Evolutionary conservation across 495 filamentous ascomycete species (phyloP).

Genomic region (Corynascus novoguineensis): DNA sequence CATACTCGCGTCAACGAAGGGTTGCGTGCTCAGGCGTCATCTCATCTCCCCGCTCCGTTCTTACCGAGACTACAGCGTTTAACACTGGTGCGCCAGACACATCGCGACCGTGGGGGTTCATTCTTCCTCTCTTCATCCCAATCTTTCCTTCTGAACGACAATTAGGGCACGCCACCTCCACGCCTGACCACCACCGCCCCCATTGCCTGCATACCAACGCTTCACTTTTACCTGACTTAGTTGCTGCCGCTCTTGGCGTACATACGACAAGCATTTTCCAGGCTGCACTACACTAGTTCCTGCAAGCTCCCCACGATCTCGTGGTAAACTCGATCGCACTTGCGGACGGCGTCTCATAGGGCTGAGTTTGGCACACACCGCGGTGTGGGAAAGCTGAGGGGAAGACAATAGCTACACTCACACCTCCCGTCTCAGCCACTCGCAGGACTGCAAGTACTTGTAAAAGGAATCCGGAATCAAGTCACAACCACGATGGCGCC

Average conservation of each 20-base stretch:
- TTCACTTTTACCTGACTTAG: slow-evolving; percentile 9
- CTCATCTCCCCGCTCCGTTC: not conserved
- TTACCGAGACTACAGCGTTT: slow-evolving; percentile 3
- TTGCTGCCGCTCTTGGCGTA: slow-evolving; percentile 11
- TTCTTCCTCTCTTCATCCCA: not conserved
- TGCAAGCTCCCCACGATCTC: not conserved
- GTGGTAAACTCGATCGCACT: not conserved
- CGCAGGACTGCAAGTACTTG: not conserved
- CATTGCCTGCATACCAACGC: not conserved
- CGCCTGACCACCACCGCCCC: not conserved
- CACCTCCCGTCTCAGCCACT: not conserved
- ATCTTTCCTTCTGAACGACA: not conserved
- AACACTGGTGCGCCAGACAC: not conserved
- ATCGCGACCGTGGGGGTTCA: slow-evolving; percentile 12
- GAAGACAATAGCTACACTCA: too few species aligned
- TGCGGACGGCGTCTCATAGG: not conserved
- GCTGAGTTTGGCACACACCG: slow-evolving; percentile 4
- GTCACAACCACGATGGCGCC: slow-evolving; percentile 44
- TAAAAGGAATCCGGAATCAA: too few species aligned
- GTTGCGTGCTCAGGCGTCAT: slow-evolving; percentile 26
- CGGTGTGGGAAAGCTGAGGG: not conserved
- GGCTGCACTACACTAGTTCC: too few species aligned
- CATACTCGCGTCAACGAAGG: slow-evolving; percentile 20
- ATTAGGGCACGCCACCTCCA: not conserved
- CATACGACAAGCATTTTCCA: not conserved